These are phyloP conservation scores for Earliella scabrosa DNA, from an alignment of 1,284 basidiomycete genomes.

Conservation along the genomic window DNA sequence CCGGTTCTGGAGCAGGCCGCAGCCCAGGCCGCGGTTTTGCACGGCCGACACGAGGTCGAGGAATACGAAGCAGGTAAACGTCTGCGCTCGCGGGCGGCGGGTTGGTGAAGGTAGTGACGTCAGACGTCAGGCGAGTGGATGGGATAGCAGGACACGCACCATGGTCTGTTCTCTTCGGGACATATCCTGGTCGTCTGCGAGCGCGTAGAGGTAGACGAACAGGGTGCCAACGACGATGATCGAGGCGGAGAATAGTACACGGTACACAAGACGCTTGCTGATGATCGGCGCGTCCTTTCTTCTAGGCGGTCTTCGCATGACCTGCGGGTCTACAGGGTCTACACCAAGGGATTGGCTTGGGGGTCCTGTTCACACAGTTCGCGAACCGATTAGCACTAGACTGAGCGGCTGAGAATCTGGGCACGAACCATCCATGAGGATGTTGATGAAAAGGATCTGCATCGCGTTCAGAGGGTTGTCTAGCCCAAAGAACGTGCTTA, in stretches of 20 bases:
- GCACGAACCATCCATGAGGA: constrained; percentile 91
- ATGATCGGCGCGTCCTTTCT: constrained; percentile 91
- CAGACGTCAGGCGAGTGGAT: too few relatives aligned
- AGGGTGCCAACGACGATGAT: constrained; percentile 91
- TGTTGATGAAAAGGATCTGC: constrained; percentile 99
- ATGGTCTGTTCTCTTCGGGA: constrained; percentile 91
- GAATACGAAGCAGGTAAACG: constrained; percentile 96
- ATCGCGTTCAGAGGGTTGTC: constrained; percentile 96
- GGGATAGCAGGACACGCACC: constrained; percentile 52
- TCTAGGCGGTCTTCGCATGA: constrained; percentile 90
- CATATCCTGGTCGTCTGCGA: constrained; percentile 77
- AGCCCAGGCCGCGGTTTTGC: constrained; percentile 91
- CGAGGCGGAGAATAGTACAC: constrained; percentile 89
- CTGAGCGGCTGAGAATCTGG: background rate
- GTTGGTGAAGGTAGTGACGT: too few relatives aligned
- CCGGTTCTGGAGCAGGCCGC: constrained; percentile 78
- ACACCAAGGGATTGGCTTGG: constrained; percentile 96
- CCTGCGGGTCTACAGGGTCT: constrained; percentile 90
- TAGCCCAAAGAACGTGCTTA: constrained; percentile 88
- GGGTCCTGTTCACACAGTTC: constrained; percentile 58
- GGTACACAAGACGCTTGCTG: constrained; percentile 69
- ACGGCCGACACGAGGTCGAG: constrained; percentile 94
- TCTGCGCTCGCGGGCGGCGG: constrained; percentile 51
- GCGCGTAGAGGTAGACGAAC: constrained; percentile 85
- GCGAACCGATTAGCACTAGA: background rate